phyloP scores from a whole-genome alignment of 2,329 filamentous ascomycete species.

The Neopestalotiopsis sp. region DNA sequence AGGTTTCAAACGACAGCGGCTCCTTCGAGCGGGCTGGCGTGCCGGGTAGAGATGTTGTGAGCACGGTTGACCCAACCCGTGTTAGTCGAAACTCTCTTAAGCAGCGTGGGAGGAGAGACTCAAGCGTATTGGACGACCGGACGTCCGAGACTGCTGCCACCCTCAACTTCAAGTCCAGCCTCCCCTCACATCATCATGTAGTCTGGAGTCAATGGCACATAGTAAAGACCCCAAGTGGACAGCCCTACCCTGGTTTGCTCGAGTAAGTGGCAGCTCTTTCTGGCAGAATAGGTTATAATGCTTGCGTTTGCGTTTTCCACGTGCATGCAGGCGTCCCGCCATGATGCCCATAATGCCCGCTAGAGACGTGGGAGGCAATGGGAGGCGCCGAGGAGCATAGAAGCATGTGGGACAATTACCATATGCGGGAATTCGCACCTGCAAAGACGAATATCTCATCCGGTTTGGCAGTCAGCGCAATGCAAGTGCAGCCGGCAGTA shows the following conservation, averaged over 20 bases:
- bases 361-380: neutral
- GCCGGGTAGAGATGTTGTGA: neutral
- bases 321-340: neutral
- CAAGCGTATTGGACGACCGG: neutral
- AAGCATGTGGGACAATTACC: neutral
- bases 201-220: neutral
- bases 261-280: neutral
- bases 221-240: neutral
- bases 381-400: neutral
- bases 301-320: neutral
- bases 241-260: neutral
- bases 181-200: neutral
- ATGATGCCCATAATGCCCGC: neutral
- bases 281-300: neutral
- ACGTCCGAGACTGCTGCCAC: neutral
- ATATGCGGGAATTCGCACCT: neutral
- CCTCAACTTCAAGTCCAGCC: neutral
- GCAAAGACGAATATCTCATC: neutral
- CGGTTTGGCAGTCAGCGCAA: neutral
- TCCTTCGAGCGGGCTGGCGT: neutral
- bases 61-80: neutral
- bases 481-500: neutral
- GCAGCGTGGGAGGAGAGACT: neutral
- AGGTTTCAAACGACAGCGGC: neutral
- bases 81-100: neutral